Base-by-base conservation (phyloP, 495 filamentous ascomycete genomes). In the Darksidea phi region DNA sequence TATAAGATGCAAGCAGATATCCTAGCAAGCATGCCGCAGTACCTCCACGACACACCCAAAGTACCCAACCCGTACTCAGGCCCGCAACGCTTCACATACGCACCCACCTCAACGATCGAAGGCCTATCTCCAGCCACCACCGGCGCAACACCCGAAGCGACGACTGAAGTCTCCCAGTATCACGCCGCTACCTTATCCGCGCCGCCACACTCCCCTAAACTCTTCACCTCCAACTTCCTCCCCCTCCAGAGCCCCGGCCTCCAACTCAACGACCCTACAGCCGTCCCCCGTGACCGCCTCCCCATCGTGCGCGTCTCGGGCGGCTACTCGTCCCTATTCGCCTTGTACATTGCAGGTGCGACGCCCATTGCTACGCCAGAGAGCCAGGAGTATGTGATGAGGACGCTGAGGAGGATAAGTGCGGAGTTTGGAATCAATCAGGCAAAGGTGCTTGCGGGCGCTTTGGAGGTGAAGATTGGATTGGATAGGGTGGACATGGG, bases 361-460 rank as follows among this genome's bases (percentile, higher is more conserved):
- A 60, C 52, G 26, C 50, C 49, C 2, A 51, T 51, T 10, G 56
- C 56, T 1, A 56, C 28, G 1, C 56, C 57, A 1, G 36, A 60
- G n/a, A 59, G 48, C 23, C 56, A 57, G 26, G 45, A 42, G 18
- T 66, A 32, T 32, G 43, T 61, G 2, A 12, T 61, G n/a, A 38
- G 17, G 15, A 42, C n/a, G 8, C 38, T 66, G 6, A 17, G 48
- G 7, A 7, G 63, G 24, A 15, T 60, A 1, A n/a, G 2, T 1
- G 38, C 0, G 1, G 63, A 66, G 52, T 60, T 66, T 47, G 63
- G 63, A 2, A 55, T 66, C 24, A 60, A 56, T 28, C 63, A 66
- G 26, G 56, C 56, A 23, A 51, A 53, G 36, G 43, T 66, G 1
- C 43, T 66, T 5, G 42, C 24, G 12, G 51, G 17, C 6, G 43